Conservation (phyloP, 768 basidiomycete genomes). For the Leucosporidium creatinivorum region DNA sequence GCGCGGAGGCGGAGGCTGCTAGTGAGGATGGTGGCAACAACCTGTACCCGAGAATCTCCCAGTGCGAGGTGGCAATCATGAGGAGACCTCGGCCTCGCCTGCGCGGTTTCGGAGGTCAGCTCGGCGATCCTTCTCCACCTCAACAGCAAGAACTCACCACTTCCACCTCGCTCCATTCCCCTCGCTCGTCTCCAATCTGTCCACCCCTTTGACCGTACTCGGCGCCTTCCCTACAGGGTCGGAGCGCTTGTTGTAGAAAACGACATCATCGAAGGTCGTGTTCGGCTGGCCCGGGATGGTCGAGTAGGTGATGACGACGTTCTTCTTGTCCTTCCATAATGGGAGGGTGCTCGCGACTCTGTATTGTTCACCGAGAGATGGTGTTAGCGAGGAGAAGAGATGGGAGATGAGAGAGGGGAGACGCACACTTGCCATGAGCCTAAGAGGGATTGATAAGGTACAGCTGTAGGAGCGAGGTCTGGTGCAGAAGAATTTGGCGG, state of each 20-base stretch:
- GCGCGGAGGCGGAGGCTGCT: not conserved
- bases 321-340: constrained; percentile 47
- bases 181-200: constrained; percentile 20
- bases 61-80: constrained; percentile 43
- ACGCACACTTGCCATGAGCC: constrained; percentile 13
- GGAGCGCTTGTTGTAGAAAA: constrained; percentile 42
- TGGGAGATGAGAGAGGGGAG: no score
- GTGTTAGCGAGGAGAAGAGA: not conserved
- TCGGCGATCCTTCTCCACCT: no score
- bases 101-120: not conserved
- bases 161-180: constrained; percentile 12
- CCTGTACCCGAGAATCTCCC: constrained; percentile 45
- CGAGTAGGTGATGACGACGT: constrained; percentile 46
- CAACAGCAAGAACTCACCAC: constrained; percentile 12
- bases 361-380: not conserved
- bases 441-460: constrained; percentile 7
- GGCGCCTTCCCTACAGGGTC: constrained; percentile 35
- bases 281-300: constrained; percentile 28
- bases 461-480: not conserved
- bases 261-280: constrained; percentile 42
- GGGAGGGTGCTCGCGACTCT: constrained; percentile 42
- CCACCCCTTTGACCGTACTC: constrained; percentile 41
- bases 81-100: constrained; percentile 46
- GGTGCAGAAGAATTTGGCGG: no score
- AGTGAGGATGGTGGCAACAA: not conserved